Evolutionary conservation across 305 asterid genomes (phyloP).

Genomic region (Plantago coronopus): DNA sequence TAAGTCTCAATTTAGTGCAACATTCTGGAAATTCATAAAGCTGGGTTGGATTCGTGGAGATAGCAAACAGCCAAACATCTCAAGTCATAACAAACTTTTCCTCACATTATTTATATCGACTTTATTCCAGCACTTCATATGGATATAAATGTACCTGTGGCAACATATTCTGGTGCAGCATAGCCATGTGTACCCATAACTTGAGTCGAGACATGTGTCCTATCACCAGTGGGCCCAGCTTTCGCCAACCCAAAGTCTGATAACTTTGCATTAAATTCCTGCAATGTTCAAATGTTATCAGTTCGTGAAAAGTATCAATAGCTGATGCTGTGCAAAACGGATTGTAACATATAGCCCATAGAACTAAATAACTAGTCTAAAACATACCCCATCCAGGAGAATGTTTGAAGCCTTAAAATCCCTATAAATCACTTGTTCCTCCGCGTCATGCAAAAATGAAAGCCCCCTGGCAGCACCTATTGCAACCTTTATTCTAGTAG

Average conservation of each 20-base stretch:
- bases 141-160: constrained; percentile 54
- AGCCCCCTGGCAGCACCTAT: constrained; percentile 94
- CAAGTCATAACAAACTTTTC: too few species aligned
- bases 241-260: constrained; percentile 95
- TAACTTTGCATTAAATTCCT: constrained; percentile 87
- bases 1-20: too few species aligned
- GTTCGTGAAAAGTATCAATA: constrained; percentile 7
- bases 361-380: constrained; percentile 1
- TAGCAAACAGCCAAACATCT: too few species aligned
- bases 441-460: constrained; percentile 81
- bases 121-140: too few species aligned
- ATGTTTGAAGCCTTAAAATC: constrained; percentile 93
- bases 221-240: constrained; percentile 94
- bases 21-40: too few species aligned
- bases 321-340: background rate
- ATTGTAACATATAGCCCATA: background rate
- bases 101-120: too few species aligned
- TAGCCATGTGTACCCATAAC: constrained; percentile 93
- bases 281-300: constrained; percentile 20
- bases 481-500: constrained; percentile 86
- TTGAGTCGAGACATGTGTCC: constrained; percentile 88
- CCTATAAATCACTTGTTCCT: constrained; percentile 80
- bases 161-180: constrained; percentile 95
- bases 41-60: too few species aligned
- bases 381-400: constrained; percentile 76